Evolutionary conservation across 306 rosid genomes (phyloP).

Genomic region (Vicia faba): DNA sequence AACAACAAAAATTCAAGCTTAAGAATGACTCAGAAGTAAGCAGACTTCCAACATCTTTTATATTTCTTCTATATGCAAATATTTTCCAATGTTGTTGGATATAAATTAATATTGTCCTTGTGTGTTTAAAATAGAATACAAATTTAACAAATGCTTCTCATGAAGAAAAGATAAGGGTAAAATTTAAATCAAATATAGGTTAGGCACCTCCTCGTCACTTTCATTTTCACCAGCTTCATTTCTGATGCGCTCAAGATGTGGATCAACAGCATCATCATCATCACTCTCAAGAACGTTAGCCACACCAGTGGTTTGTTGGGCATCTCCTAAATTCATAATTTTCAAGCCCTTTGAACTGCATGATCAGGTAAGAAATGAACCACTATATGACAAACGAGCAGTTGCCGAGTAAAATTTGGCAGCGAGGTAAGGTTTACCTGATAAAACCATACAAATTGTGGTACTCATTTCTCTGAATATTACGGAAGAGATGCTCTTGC

Average conservation of each 20-base stretch:
- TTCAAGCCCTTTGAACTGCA: constrained; percentile 92
- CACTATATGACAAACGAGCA: constrained; percentile 25
- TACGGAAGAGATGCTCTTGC: constrained; percentile 92
- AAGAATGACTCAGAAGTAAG: constrained; percentile 1
- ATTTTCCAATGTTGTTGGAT: constrained; percentile 15
- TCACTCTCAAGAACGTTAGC: constrained; percentile 81
- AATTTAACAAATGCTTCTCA: constrained; percentile 2
- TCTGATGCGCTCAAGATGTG: constrained; percentile 92
- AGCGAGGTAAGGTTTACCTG: constrained; percentile 55
- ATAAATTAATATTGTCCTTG: background rate
- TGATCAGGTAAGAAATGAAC: constrained; percentile 34
- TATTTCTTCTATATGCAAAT: background rate
- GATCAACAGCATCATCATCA: constrained; percentile 95
- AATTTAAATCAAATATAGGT: constrained; percentile 8
- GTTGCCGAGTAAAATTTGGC: constrained; percentile 15
- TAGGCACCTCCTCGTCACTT: constrained; percentile 95
- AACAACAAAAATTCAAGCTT: background rate
- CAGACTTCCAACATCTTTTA: background rate
- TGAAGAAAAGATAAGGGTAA: background rate
- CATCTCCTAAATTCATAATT: constrained; percentile 91
- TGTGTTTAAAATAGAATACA: background rate
- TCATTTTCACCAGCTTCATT: constrained; percentile 91
- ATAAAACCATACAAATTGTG: constrained; percentile 89
- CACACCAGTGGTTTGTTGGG: constrained; percentile 60
- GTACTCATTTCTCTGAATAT: constrained; percentile 94